Evolutionary conservation across 176 grass and related monocot genomes (phyloP).

Genomic region (Tillandsia leiboldiana): DNA sequence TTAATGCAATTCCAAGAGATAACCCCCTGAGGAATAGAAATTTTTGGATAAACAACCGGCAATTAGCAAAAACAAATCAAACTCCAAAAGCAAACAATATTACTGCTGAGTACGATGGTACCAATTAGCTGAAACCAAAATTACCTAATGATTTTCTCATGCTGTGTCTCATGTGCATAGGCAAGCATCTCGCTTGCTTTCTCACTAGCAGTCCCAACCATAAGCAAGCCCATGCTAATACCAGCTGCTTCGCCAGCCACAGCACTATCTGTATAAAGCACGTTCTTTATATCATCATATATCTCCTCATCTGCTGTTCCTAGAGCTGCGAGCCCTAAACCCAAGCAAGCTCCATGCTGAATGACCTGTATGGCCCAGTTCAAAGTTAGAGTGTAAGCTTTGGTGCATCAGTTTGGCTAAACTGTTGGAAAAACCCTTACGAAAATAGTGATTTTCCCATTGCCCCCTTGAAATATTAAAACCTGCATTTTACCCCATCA

Average conservation of each 20-base stretch:
- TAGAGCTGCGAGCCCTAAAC: conserved; percentile 83
- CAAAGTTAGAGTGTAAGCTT: not conserved
- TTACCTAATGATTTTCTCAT: conserved; percentile 99
- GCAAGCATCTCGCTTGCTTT: conserved; percentile 92
- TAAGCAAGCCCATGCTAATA: conserved; percentile 96
- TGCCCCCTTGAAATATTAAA: too few species aligned
- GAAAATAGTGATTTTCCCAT: too few species aligned
- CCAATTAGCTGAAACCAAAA: not conserved
- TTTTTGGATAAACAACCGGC: not conserved
- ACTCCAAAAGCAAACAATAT: conserved; percentile 19
- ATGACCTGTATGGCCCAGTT: conserved; percentile 53
- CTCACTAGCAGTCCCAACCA: conserved; percentile 87
- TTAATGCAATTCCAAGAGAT: conserved; percentile 83
- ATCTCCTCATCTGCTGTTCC: conserved; percentile 96
- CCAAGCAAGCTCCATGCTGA: conserved; percentile 94
- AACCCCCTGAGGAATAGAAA: conserved; percentile 49
- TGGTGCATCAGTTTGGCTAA: not conserved
- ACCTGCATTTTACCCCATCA: too few species aligned
- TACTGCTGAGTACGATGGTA: not conserved
- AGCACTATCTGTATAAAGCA: conserved; percentile 87
- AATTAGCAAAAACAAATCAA: conserved; percentile 4
- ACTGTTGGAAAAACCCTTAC: too few species aligned
- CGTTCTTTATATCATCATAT: conserved; percentile 92
- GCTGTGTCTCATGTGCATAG: conserved; percentile 96
- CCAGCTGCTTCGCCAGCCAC: conserved; percentile 97